Evolutionary conservation across 2,329 filamentous ascomycete species (phyloP), one percentile per base, ranked within the genome.

Genomic region (Nothomitra cinnamomea): DNA sequence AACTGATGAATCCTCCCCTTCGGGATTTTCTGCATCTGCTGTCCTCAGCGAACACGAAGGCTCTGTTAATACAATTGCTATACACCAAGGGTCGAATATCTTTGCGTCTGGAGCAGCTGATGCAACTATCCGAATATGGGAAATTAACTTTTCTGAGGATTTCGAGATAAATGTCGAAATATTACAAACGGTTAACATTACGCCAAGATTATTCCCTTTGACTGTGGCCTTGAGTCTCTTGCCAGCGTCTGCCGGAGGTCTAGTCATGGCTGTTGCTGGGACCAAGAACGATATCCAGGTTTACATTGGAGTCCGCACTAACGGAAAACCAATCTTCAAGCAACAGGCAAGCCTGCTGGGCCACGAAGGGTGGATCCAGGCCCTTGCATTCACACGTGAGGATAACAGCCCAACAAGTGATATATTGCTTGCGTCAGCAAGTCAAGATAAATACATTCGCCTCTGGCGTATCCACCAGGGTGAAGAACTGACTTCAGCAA

Each of bases 361-460:
- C 2, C 92, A 98, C 62, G 92, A 98, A 67, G 90, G 86, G 54
- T 98, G 92, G 92, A 80, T 98, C 48, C 77, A 90, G 49, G 90
- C 87, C 13, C 72, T 98, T 12, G 82, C 82, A 57, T 92, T 98
- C 59, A 77, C 79, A 1, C 71, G 71, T 56, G 85, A 92, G 62
- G 75, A 67, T 13, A 63, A 70, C 1, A 68, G 69, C 21, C 59
- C 67, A 0, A 66, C 70, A 0, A 77, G 78, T 52, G 89, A 95
- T 64, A 65, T 94, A 2, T 69, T 96, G 21, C 75, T 98, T 19
- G 87, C 90, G 0, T 96, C 90, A 10, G 89, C 89, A 21, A 96
- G 90, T 64, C 92, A 98, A 66, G 92, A 98, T 67, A 95, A 94
- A 69, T 98, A 96, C 62, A 83, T 96, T 56, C 84, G 92, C 41